These are phyloP conservation scores for Fusarium oxysporum DNA, from an alignment of 2,329 filamentous ascomycete genomes.

Conservation along the genomic window DNA sequence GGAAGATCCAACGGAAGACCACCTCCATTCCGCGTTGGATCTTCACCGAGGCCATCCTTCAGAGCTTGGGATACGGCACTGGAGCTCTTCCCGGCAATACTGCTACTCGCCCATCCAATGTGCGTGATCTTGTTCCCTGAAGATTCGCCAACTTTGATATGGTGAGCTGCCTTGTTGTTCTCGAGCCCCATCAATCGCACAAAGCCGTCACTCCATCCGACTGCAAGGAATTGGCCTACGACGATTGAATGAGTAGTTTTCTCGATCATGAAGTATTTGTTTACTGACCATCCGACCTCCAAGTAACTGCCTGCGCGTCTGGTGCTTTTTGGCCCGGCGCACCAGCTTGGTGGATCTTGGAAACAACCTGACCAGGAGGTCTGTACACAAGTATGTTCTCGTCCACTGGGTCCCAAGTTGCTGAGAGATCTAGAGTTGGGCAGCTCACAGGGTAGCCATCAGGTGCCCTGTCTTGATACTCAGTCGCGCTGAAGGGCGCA, in stretches of 20 bases:
- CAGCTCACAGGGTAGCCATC: constrained; percentile 77
- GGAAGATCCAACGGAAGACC: constrained; percentile 67
- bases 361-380: constrained; percentile 76
- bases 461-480: constrained; percentile 66
- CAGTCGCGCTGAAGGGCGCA: constrained; percentile 66
- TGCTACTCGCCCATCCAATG: constrained; percentile 65
- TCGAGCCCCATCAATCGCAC: constrained; percentile 83
- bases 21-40: constrained; percentile 14
- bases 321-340: constrained; percentile 55
- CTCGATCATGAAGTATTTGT: not conserved
- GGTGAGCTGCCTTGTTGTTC: constrained; percentile 83
- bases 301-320: constrained; percentile 64
- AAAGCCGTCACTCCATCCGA: constrained; percentile 85
- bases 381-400: constrained; percentile 81
- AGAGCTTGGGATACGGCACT: constrained; percentile 19
- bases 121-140: constrained; percentile 59
- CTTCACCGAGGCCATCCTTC: constrained; percentile 22
- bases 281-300: constrained; percentile 74
- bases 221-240: constrained; percentile 79
- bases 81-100: constrained; percentile 49
- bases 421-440: constrained; percentile 86
- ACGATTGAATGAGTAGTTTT: not conserved
- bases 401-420: constrained; percentile 73
- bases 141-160: constrained; percentile 67
- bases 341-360: constrained; percentile 61